These are phyloP conservation scores for Rhodocollybia butyracea DNA, from an alignment of 768 basidiomycete species.

Conservation along the genomic window DNA sequence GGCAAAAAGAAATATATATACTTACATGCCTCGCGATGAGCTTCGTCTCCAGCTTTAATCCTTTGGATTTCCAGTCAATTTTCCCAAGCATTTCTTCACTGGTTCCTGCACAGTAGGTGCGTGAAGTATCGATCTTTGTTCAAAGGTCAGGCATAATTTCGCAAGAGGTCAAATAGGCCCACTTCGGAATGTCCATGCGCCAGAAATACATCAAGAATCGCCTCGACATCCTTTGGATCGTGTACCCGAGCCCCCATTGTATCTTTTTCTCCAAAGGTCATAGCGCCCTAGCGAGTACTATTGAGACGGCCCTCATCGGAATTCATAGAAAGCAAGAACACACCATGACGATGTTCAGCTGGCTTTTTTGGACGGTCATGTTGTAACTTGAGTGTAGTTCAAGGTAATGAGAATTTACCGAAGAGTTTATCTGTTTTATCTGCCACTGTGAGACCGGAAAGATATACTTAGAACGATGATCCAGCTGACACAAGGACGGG, in stretches of 20 bases:
- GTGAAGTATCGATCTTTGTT: conserved; percentile 14
- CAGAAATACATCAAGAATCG: conserved; percentile 51
- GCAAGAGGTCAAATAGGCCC: too few relatives aligned
- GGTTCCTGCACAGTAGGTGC: conserved; percentile 10
- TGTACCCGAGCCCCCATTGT: conserved; percentile 48
- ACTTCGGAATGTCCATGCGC: conserved; percentile 58
- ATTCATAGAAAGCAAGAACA: neutral
- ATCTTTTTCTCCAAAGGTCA: conserved; percentile 52
- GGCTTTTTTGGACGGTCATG: neutral
- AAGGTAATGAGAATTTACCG: too few relatives aligned
- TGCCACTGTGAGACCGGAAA: too few relatives aligned
- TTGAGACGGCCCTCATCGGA: too few relatives aligned
- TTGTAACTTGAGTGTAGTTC: too few relatives aligned
- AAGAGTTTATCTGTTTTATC: too few relatives aligned
- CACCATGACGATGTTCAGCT: conserved; percentile 51
- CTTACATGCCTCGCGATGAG: conserved; percentile 32
- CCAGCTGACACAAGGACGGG: too few relatives aligned
- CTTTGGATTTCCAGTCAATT: conserved; percentile 36
- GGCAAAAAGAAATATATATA: too few relatives aligned
- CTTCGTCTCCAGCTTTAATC: conserved; percentile 45
- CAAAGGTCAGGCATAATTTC: too few relatives aligned
- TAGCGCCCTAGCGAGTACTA: conserved; percentile 54
- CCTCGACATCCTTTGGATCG: conserved; percentile 43
- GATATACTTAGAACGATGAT: too few relatives aligned
- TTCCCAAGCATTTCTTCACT: conserved; percentile 33